Conservation (phyloP, 2,329 filamentous ascomycete genomes). For the Botrytis elliptica region DNA sequence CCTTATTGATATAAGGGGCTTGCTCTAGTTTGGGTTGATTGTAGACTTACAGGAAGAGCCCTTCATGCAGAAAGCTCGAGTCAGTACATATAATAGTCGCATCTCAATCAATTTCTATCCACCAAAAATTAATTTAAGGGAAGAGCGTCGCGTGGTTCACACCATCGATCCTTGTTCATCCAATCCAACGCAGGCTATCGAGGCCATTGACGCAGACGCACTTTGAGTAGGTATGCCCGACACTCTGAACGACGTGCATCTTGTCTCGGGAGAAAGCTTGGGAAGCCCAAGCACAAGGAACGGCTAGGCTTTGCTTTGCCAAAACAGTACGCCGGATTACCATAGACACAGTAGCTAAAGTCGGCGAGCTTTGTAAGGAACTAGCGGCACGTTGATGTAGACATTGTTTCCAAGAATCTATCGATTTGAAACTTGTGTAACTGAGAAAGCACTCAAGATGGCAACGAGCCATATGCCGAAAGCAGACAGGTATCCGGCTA, state of each 20-base stretch:
- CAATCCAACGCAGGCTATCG: background rate
- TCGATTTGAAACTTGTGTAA: background rate
- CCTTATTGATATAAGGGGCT: background rate
- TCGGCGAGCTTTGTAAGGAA: background rate
- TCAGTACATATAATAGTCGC: background rate
- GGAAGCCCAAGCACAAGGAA: background rate
- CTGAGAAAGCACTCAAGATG: background rate
- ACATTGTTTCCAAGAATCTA: background rate
- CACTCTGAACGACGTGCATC: background rate
- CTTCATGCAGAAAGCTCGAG: background rate
- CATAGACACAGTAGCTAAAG: background rate
- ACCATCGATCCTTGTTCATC: background rate
- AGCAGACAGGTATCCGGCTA: background rate
- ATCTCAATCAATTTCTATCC: background rate
- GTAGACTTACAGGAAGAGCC: background rate
- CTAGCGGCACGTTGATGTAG: background rate
- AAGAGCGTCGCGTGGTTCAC: background rate
- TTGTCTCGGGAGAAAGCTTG: background rate
- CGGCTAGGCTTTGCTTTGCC: background rate
- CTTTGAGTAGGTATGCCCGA: background rate
- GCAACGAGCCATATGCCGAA: background rate
- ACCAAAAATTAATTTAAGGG: background rate
- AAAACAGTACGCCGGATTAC: background rate
- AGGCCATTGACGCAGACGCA: background rate
- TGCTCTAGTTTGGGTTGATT: background rate